Conservation (phyloP, 805 yeast species). For the Sporopachydermia quercuum region DNA sequence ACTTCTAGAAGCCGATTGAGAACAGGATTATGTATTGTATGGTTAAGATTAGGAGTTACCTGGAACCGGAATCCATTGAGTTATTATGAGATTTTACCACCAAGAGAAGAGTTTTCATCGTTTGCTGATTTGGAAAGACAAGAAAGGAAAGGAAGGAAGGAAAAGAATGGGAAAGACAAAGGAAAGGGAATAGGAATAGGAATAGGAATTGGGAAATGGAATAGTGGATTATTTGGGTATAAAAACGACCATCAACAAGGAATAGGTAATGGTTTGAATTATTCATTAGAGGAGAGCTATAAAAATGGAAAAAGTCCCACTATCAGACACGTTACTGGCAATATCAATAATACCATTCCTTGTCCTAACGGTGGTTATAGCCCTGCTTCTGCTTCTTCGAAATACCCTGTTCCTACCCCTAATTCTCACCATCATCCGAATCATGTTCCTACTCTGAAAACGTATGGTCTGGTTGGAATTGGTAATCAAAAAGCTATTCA, state of each 20-base stretch:
- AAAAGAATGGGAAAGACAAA: conserved; percentile 9
- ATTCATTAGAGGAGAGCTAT: background rate
- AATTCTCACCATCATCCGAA: conserved; percentile 6
- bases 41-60: conserved; percentile 68
- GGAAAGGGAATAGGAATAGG: conserved; percentile 4
- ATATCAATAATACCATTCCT: background rate
- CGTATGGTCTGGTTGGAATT: conserved; percentile 13
- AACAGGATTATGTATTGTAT: conserved; percentile 47
- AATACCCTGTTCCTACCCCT: conserved; percentile 20
- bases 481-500: conserved; percentile 28
- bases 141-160: conserved; percentile 5
- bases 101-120: conserved; percentile 3
- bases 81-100: conserved; percentile 5
- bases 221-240: background rate
- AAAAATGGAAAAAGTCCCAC: background rate
- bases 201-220: background rate
- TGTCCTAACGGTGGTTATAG: no score
- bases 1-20: conserved; percentile 61
- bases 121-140: conserved; percentile 3
- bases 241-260: background rate
- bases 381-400: conserved; percentile 28
- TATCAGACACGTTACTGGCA: background rate
- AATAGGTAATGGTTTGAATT: no score
- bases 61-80: conserved; percentile 69
- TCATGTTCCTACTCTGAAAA: conserved; percentile 4